Conservation (phyloP, 345 rosid species). For the Syzygium aromaticum region DNA sequence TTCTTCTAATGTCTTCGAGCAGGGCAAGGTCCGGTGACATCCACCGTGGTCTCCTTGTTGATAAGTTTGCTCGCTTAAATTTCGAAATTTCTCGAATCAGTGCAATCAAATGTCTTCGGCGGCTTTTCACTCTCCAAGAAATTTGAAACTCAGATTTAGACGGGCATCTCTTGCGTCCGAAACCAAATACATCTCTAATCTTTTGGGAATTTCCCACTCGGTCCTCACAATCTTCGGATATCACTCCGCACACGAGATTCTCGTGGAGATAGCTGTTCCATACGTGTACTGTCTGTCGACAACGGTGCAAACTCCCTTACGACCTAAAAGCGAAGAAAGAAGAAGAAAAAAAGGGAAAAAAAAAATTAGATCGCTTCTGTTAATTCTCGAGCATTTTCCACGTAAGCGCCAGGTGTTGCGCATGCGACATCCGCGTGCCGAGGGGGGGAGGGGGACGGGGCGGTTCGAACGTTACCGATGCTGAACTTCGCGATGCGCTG, state of each 20-base stretch:
- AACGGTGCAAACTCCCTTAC: neutral
- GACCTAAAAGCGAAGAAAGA: neutral
- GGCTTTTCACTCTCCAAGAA: neutral
- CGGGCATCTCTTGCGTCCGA: neutral
- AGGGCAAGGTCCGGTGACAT: too few relatives aligned
- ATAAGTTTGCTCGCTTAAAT: neutral
- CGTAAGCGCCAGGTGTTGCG: neutral
- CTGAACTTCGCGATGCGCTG: neutral
- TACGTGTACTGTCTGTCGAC: neutral
- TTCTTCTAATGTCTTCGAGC: too few relatives aligned
- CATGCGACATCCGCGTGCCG: neutral
- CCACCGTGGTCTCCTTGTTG: too few relatives aligned
- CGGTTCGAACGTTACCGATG: neutral
- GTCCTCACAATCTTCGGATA: neutral
- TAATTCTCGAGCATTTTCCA: neutral
- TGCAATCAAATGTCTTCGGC: neutral
- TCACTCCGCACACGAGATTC: neutral
- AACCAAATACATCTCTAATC: neutral
- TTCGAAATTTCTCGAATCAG: neutral
- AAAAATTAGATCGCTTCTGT: too few relatives aligned
- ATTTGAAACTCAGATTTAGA: neutral
- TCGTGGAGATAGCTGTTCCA: neutral
- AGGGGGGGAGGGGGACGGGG: neutral
- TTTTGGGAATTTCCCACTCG: neutral
- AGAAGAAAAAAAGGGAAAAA: accelerated